Evolutionary conservation across 108 stramenopile genomes (phyloP).

Genomic region (Skeletonema costatum): DNA sequence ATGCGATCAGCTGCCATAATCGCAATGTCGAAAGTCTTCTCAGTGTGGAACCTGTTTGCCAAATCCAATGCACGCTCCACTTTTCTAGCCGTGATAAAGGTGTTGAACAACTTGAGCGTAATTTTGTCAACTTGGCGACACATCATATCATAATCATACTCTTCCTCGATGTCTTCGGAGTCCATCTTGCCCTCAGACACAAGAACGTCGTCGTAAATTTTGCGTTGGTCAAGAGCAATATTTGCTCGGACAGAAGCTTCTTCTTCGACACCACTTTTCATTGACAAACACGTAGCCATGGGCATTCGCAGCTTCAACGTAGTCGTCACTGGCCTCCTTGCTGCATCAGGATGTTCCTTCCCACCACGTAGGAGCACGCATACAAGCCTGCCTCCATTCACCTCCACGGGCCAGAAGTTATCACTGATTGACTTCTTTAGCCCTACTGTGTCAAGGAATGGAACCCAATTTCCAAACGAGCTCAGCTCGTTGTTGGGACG

Average conservation of each 20-base stretch:
- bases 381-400: constrained; percentile 76
- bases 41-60: constrained; percentile 68
- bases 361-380: constrained; percentile 84
- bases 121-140: constrained; percentile 84
- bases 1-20: constrained; percentile 62
- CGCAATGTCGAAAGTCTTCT: constrained; percentile 77
- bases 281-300: constrained; percentile 48
- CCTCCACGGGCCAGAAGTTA: constrained; percentile 77
- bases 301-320: constrained; percentile 76
- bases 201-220: constrained; percentile 50
- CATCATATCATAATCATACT: constrained; percentile 52
- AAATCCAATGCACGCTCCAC: constrained; percentile 74
- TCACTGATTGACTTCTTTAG: constrained; percentile 77
- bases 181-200: constrained; percentile 36
- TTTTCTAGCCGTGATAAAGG: constrained; percentile 63
- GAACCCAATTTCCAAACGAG: constrained; percentile 62
- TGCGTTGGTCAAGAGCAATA: constrained; percentile 71
- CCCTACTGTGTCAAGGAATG: constrained; percentile 82
- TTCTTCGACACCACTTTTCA: constrained; percentile 58
- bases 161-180: constrained; percentile 62
- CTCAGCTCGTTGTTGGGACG: background rate
- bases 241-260: constrained; percentile 76
- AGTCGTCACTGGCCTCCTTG: constrained; percentile 75
- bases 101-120: constrained; percentile 69
- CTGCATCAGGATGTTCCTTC: constrained; percentile 76